These are phyloP conservation scores for Aspergillus baeticus DNA, from an alignment of 495 filamentous ascomycete species.

Conservation along the genomic window DNA sequence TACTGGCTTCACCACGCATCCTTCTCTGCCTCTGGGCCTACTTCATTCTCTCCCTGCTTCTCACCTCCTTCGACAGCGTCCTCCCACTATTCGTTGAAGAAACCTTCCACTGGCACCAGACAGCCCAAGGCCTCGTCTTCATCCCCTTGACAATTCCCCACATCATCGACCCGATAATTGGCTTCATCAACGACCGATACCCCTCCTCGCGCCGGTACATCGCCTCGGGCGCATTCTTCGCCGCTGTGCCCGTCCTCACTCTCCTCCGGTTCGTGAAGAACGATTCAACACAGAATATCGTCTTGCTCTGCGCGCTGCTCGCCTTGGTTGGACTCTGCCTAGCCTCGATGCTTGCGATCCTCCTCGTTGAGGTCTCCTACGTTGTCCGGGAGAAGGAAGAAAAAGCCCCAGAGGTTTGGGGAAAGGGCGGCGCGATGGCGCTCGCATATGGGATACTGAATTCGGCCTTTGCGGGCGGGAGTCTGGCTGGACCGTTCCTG, in stretches of 20 bases:
- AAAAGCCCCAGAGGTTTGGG: constrained; percentile 48
- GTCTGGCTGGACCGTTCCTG: constrained; percentile 57
- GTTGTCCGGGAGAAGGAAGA: constrained; percentile 58
- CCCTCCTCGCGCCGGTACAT: constrained; percentile 60
- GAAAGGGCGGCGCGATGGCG: constrained; percentile 53
- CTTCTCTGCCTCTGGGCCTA: constrained; percentile 56
- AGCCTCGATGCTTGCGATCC: constrained; percentile 56
- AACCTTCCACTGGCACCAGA: constrained; percentile 66
- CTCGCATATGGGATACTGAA: constrained; percentile 58
- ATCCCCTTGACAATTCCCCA: constrained; percentile 66
- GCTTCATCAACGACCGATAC: constrained; percentile 61
- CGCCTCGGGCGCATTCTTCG: constrained; percentile 58
- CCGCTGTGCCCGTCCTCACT: constrained; percentile 58
- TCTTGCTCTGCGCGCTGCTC: constrained; percentile 70
- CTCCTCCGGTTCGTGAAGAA: constrained; percentile 66
- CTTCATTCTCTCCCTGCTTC: constrained; percentile 44
- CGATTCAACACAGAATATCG: constrained; percentile 59
- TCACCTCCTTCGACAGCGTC: constrained; percentile 55
- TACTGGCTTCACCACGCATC: constrained; percentile 59
- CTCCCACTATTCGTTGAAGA: constrained; percentile 65
- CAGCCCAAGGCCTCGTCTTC: constrained; percentile 74
- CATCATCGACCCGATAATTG: constrained; percentile 62
- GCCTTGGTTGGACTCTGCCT: constrained; percentile 57
- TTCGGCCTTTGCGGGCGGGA: constrained; percentile 55
- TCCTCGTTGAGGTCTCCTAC: constrained; percentile 69